Evolutionary conservation across 495 filamentous ascomycete species (phyloP), one percentile per base, ranked within the genome.

Genomic region (Chaetomidium leptoderma): DNA sequence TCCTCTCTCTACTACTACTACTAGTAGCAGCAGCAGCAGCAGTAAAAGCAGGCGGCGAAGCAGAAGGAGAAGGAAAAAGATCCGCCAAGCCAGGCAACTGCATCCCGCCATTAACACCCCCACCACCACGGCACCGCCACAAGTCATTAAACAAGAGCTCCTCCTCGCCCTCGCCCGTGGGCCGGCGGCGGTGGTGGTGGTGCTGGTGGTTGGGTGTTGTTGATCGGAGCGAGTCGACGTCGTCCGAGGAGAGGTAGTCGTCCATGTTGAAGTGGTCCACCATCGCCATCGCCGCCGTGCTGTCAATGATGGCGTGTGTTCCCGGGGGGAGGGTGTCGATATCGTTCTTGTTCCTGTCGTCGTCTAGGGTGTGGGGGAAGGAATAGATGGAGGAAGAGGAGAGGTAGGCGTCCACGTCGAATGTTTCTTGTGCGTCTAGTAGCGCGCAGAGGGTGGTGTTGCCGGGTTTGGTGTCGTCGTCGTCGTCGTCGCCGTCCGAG

Each of bases 121-220:
- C n/a, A n/a, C n/a, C n/a, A n/a, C n/a, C n/a, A n/a, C n/a, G n/a
- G n/a, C n/a, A n/a, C n/a, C n/a, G n/a, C n/a, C n/a, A n/a, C 6
- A 36, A 33, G 21, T 73, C 72, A 21, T 66, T 65, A 43, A 78
- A 78, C 16, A 80, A 65, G 13, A 80, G 65, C 6, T 72, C 71
- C 43, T 74, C 72, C 58, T 78, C 77, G 50, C 71, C 72, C 33
- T 75, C 72, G 33, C 63, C 66, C 0, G 55, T 58, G 8, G 62
- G 61, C 9, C 60, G 68, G n/a, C 65, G 70, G 3, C 36, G 46
- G n/a, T 63, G 52, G 6, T 24, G 1, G 21, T 24, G 3, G 40
- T 44, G 3, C n/a, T 42, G 6, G 17, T 23, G 17, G 40, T 6
- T 10, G 19, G n/a, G 19, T 14, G 40, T 14, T 13, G 40, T 44